A percentile compares a stretch with the other conserved stretches of the same genome.
Conservation (phyloP, 2,329 filamentous ascomycete species). For the Hymenoscyphus salicellus region DNA sequence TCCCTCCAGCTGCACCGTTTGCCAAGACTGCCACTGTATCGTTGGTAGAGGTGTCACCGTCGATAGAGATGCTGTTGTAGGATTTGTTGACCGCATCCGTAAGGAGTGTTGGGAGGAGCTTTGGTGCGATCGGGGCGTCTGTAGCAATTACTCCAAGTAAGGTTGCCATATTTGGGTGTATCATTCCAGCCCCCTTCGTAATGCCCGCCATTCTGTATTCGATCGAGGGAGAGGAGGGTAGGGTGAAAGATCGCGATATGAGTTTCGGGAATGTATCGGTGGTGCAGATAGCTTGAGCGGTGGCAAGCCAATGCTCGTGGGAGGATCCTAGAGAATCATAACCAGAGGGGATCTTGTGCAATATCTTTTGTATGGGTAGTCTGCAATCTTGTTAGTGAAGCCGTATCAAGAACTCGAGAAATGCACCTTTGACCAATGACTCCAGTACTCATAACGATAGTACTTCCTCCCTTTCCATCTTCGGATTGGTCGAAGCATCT, state of each 20-base stretch:
- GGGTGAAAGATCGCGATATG: slow-evolving; percentile 75
- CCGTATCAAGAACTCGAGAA: too few species aligned
- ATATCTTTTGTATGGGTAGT: slow-evolving; percentile 87
- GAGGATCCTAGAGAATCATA: slow-evolving; percentile 67
- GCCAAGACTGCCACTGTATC: slow-evolving; percentile 94
- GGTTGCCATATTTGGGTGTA: slow-evolving; percentile 98
- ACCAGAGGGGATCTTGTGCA: slow-evolving; percentile 75
- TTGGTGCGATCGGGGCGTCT: slow-evolving; percentile 74
- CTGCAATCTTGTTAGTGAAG: slow-evolving; percentile 41
- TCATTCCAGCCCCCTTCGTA: slow-evolving; percentile 98
- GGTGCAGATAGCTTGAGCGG: slow-evolving; percentile 91
- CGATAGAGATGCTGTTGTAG: slow-evolving; percentile 96
- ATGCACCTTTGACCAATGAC: slow-evolving; percentile 93
- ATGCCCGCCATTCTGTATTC: slow-evolving; percentile 88
- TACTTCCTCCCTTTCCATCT: slow-evolving; percentile 52
- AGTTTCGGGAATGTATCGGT: slow-evolving; percentile 99
- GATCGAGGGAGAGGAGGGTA: slow-evolving; percentile 72
- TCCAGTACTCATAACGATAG: slow-evolving; percentile 97
- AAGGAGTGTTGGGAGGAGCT: slow-evolving; percentile 67
- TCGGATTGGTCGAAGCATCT: slow-evolving; percentile 51
- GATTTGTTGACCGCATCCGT: slow-evolving; percentile 73
- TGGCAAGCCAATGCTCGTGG: slow-evolving; percentile 82
- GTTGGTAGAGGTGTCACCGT: slow-evolving; percentile 96
- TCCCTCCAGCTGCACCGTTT: slow-evolving; percentile 84
- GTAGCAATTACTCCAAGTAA: slow-evolving; percentile 89